Evolutionary conservation across 1,284 basidiomycete species (phyloP), one percentile per base, ranked within the genome.

Genomic region (Phaffia rhodozyma): DNA sequence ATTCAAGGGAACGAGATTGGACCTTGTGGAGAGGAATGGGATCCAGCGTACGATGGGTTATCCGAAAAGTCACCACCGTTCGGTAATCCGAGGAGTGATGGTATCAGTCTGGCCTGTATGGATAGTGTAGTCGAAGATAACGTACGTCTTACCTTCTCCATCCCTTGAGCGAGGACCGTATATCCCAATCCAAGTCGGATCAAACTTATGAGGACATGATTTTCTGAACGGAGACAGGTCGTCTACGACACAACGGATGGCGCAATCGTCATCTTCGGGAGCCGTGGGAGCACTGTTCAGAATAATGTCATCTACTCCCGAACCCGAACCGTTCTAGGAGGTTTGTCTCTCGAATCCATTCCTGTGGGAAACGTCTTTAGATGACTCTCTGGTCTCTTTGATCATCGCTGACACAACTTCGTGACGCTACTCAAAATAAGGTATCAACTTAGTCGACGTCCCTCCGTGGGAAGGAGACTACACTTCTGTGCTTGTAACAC

Each of bases 11-110:
- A 77, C 65, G 75, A 74, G 32, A 76, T 77, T 58, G 76, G 76
- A 1, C 76, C 75, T 4, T 73, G 72, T 34, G 76, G 76, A 11
- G 76, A 77, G 62, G 76, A 77, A 67, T 76, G 76, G 75, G 76
- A 77, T 63, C 71, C 73, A 54, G 73, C 74, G 9, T 77, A 77
- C 59, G 76, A 77, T 61, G 75, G 76, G 0, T 55, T 69, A 1
- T 58, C 68, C 6, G 73, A 75, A 58, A 69, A 67, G 29, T 68
- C 69, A 20, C 72, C 74, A 0, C 61, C 66, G 7, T 76, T 69
- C 57, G 76, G 75, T 3, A 74, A 74, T 63, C 76, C 76, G 5
- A 67, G 73, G 48, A 72, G 75, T 1, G 76, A 77, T 63, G 76
- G 76, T 0, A 76, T 77, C 67, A 76, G 75, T 68, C 65, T 77